Conservation (phyloP, 2,329 filamentous ascomycete species). For the Fusarium nelsonii region DNA sequence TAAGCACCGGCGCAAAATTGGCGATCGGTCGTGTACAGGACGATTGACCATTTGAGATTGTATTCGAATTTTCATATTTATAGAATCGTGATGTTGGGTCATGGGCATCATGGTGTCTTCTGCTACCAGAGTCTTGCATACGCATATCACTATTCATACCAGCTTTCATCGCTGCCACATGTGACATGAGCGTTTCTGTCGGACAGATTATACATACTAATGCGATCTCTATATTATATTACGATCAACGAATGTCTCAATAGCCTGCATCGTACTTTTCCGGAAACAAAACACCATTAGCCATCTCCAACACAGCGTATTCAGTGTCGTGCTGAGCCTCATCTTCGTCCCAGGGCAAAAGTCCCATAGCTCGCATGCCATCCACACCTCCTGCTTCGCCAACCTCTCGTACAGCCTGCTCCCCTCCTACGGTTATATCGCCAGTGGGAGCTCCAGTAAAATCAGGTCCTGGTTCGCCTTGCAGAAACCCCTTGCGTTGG, state of each 20-base stretch:
- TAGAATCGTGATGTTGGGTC: slow-evolving; percentile 27
- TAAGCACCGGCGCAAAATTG: slow-evolving; percentile 37
- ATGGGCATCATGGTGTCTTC: neutral
- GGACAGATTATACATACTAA: neutral
- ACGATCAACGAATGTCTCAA: slow-evolving; percentile 2
- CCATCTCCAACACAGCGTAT: slow-evolving; percentile 53
- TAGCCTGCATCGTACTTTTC: slow-evolving; percentile 52
- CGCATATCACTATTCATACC: slow-evolving; percentile 6
- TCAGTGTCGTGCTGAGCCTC: slow-evolving; percentile 52
- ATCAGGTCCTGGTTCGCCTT: slow-evolving; percentile 57
- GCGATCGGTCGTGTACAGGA: slow-evolving; percentile 24
- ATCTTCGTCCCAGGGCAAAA: slow-evolving; percentile 57
- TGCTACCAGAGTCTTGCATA: neutral
- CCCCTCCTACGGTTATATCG: slow-evolving; percentile 51
- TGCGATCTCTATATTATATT: neutral
- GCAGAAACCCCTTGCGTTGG: slow-evolving; percentile 58
- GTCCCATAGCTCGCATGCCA: slow-evolving; percentile 57
- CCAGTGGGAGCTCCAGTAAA: slow-evolving; percentile 54
- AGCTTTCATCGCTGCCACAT: neutral
- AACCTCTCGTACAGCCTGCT: slow-evolving; percentile 55
- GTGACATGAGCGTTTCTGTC: neutral
- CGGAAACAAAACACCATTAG: slow-evolving; percentile 58
- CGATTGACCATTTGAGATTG: slow-evolving; percentile 37
- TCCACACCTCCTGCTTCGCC: slow-evolving; percentile 56
- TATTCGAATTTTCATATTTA: slow-evolving; percentile 30